phyloP scores from a whole-genome alignment of 1,139 yeast species.

The Blastobotrys petasosporus region DNA sequence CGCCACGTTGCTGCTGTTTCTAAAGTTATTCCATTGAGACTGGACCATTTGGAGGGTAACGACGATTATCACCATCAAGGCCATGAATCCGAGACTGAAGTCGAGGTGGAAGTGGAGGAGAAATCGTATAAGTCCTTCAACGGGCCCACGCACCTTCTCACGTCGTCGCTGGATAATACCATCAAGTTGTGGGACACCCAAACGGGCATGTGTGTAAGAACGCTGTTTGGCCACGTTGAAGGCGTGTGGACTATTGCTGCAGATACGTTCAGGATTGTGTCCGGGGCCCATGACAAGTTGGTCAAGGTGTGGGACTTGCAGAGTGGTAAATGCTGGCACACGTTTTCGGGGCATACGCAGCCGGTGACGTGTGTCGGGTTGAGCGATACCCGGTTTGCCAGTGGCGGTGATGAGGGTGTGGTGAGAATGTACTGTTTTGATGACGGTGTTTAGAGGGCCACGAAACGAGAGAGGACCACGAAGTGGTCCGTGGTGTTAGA shows the following conservation, averaged over 20 bases:
- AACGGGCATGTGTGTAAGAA: constrained; percentile 81
- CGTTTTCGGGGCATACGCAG: constrained; percentile 68
- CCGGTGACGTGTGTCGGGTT: constrained; percentile 85
- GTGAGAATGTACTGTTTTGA: constrained; percentile 80
- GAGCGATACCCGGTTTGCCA: constrained; percentile 83
- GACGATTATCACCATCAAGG: constrained; percentile 26
- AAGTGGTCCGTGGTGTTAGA: no score
- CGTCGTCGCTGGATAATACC: constrained; percentile 89
- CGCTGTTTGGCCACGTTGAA: constrained; percentile 95
- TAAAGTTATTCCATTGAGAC: constrained; percentile 75
- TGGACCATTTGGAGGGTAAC: constrained; percentile 38
- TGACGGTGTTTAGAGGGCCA: constrained; percentile 18
- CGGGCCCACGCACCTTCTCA: constrained; percentile 73
- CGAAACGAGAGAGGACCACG: no score
- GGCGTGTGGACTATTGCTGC: constrained; percentile 97
- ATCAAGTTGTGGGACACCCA: constrained; percentile 88
- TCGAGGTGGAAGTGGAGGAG: constrained; percentile 18
- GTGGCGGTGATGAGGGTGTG: constrained; percentile 82
- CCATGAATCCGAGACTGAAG: constrained; percentile 18
- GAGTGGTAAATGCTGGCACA: constrained; percentile 87
- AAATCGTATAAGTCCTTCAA: not conserved
- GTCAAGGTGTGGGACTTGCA: constrained; percentile 96
- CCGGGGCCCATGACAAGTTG: constrained; percentile 88
- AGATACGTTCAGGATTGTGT: constrained; percentile 86
- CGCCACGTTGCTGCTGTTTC: constrained; percentile 73